Evolutionary conservation across 768 basidiomycete species (phyloP), one percentile per base, ranked within the genome.

Genomic region (Chlorophyllum brunneum): DNA sequence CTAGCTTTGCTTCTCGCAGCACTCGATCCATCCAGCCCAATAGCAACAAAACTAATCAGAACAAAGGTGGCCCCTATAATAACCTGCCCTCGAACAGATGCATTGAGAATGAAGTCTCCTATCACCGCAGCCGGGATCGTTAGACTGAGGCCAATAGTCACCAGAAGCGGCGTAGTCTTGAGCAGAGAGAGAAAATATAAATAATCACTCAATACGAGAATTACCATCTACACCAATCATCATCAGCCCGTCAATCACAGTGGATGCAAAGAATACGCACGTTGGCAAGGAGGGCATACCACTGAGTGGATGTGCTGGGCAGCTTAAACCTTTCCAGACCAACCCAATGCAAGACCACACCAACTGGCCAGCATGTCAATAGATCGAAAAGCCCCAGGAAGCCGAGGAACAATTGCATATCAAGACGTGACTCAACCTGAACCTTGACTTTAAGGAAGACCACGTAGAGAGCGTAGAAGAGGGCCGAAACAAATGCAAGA

Each of bases 321-420:
- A 85, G 63, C 64, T 88, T 82, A 54, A 95, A 83, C 15, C 66
- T 61, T 63, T 98, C 95, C 20, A 78, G 65, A 2, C 84, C 86
- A 6, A 81, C 69, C 27, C 82, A 64, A 64, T 98, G 91, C 38
- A 98, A 78, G 39, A 92, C 49, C 20, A 92, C 59, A 2, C 85
- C 91, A 10, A 92, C 67, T 0, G 92, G 91, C 83, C 90, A 88
- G 54, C 81, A 81, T 11, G 74, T 66, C 4, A 88, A 55, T 63
- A 92, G 81, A 64, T 90, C 95, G 74, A 90, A 91, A 10, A 92
- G 70, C 8, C 93, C 92, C 31, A 95, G 92, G 57, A 90, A 95
- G 22, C 95, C 95, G 60, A 97, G 93, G 74, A 97, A 94, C 23
- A 95, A 73, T 58, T 91, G 88, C 93, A 95, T 94, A 65, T 95